Evolutionary conservation across 2,329 filamentous ascomycete species (phyloP).

Genomic region (Cordyceps militaris): DNA sequence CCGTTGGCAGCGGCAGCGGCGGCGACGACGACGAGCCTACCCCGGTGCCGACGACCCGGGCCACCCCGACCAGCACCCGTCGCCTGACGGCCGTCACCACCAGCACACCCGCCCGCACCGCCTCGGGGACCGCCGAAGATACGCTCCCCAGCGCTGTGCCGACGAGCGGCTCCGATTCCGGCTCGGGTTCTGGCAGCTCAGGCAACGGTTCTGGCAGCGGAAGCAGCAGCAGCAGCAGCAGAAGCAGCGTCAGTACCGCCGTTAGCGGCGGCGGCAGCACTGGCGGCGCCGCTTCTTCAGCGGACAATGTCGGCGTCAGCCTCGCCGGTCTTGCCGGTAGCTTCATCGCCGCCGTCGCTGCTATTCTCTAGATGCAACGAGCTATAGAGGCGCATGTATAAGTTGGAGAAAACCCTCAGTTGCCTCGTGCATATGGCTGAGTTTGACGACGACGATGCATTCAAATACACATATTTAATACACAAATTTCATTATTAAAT

Average conservation of each 20-base stretch:
- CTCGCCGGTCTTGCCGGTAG: slow-evolving; percentile 1
- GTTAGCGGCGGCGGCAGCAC: neutral
- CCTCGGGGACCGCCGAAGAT: neutral
- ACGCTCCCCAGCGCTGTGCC: neutral
- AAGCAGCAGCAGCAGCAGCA: neutral
- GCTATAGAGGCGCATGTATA: no score
- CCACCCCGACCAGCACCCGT: neutral
- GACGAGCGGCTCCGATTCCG: neutral
- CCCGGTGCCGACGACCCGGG: neutral
- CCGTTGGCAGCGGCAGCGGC: neutral
- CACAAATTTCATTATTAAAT: no score
- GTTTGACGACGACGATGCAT: no score
- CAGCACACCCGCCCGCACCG: neutral
- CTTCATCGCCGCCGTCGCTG: slow-evolving; percentile 3
- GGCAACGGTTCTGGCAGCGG: neutral
- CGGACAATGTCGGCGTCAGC: neutral
- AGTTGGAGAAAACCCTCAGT: no score
- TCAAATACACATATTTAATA: no score
- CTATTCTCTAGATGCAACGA: neutral
- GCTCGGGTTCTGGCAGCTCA: neutral
- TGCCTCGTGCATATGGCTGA: no score
- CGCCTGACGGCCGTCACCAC: neutral
- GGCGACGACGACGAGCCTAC: slow-evolving; percentile 1
- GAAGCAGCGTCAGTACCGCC: neutral
- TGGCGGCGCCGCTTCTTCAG: neutral